These are phyloP conservation scores for Amanita brunnescens DNA, from an alignment of 768 basidiomycete species.

Conservation along the genomic window DNA sequence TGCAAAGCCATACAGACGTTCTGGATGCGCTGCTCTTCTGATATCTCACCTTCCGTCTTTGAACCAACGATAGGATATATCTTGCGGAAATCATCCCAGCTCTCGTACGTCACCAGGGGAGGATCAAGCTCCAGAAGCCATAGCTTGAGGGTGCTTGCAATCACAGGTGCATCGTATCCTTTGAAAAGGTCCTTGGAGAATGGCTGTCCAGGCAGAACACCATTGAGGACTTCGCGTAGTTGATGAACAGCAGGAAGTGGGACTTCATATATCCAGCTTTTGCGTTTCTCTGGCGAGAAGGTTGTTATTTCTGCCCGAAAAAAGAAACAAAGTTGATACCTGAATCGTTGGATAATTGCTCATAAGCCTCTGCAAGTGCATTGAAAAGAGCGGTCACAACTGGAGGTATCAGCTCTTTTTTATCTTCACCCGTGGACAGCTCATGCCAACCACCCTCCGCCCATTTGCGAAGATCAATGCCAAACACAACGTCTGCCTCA, in stretches of 20 bases:
- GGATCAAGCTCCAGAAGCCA: slow-evolving; percentile 91
- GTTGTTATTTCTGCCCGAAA: background rate
- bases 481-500: slow-evolving; percentile 81
- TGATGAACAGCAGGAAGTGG: slow-evolving; percentile 78
- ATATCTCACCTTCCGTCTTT: slow-evolving; percentile 42
- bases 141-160: slow-evolving; percentile 79
- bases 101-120: slow-evolving; percentile 76
- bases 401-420: slow-evolving; percentile 60
- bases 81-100: slow-evolving; percentile 86
- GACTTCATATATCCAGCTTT: slow-evolving; percentile 92
- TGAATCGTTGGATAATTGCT: slow-evolving; percentile 47
- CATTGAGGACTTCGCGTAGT: slow-evolving; percentile 78
- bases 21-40: slow-evolving; percentile 53
- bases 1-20: slow-evolving; percentile 56
- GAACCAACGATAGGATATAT: slow-evolving; percentile 76
- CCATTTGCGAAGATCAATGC: slow-evolving; percentile 88
- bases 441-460: slow-evolving; percentile 73
- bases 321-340: slow-evolving; percentile 33
- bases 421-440: slow-evolving; percentile 43
- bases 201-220: slow-evolving; percentile 46
- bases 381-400: slow-evolving; percentile 61
- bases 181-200: slow-evolving; percentile 43
- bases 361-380: slow-evolving; percentile 57
- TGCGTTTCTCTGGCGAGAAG: slow-evolving; percentile 58
- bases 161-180: slow-evolving; percentile 78